These are phyloP conservation scores for Cyclospora cayetanensis DNA, from an alignment of 169 alveolate species.

Conservation along the genomic window DNA sequence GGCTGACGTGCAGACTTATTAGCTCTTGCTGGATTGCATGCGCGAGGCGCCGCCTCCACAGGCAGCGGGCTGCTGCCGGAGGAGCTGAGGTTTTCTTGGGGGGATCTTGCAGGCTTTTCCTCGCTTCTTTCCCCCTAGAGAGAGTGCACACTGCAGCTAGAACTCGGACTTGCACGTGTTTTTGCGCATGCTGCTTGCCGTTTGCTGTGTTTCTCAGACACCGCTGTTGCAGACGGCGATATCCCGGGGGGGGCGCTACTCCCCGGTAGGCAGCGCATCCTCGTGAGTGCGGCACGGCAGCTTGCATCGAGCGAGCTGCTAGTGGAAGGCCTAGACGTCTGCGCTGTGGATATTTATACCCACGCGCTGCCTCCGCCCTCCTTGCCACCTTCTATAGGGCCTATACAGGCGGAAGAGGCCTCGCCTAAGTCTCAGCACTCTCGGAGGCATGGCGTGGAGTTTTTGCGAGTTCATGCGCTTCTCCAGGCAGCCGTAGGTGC, in stretches of 20 bases:
- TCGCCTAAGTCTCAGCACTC: neutral
- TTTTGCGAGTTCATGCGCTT: slow-evolving; percentile 33
- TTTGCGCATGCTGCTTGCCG: neutral
- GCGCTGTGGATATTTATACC: slow-evolving; percentile 47
- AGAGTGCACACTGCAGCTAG: too few relatives aligned
- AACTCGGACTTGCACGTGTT: neutral
- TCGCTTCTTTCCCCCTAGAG: too few relatives aligned
- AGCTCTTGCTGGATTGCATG: too few relatives aligned
- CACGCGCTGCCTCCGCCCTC: slow-evolving; percentile 51
- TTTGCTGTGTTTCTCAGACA: neutral
- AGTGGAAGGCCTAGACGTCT: slow-evolving; percentile 20
- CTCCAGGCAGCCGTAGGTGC: slow-evolving; percentile 52
- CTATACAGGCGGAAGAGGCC: neutral
- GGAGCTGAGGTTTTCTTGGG: too few relatives aligned
- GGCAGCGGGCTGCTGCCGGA: too few relatives aligned
- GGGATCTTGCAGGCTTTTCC: too few relatives aligned
- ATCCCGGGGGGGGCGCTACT: neutral
- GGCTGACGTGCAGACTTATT: too few relatives aligned
- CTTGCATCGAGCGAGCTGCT: slow-evolving; percentile 42
- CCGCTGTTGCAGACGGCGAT: neutral
- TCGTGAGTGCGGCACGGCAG: slow-evolving; percentile 26
- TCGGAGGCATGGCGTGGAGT: neutral
- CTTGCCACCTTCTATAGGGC: neutral
- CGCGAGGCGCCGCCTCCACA: too few relatives aligned
- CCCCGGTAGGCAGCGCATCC: slow-evolving; percentile 33